Conservation (phyloP, 2,329 filamentous ascomycete genomes). For the Coniochaeta pulveracea region DNA sequence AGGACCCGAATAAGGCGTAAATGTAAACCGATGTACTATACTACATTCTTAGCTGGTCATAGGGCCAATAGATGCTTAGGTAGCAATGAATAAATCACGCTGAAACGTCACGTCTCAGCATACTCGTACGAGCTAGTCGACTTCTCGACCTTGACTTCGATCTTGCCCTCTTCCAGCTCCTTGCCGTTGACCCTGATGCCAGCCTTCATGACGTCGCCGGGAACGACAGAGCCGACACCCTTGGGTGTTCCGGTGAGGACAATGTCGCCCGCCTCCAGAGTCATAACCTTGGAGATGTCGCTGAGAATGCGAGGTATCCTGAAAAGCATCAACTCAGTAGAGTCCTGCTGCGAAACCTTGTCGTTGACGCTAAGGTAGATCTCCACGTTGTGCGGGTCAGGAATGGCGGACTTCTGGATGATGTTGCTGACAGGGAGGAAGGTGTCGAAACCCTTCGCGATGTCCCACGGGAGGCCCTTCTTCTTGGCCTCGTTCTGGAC, state of each 20-base stretch:
- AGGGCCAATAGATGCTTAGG: too few species aligned
- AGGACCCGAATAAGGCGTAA: conserved; percentile 43
- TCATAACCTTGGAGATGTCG: conserved; percentile 93
- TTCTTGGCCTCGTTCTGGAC: conserved; percentile 94
- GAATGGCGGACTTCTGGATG: conserved; percentile 69
- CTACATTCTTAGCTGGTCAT: too few species aligned
- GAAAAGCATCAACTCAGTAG: conserved; percentile 91
- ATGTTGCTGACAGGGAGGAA: conserved; percentile 80
- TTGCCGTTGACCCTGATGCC: conserved; percentile 70
- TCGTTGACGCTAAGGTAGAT: conserved; percentile 79
- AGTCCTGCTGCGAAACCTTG: conserved; percentile 69
- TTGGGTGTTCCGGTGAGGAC: conserved; percentile 96
- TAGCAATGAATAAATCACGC: too few species aligned
- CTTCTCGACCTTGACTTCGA: conserved; percentile 77
- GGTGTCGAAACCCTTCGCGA: conserved; percentile 95
- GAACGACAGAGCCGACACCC: conserved; percentile 76
- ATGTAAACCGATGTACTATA: too few species aligned
- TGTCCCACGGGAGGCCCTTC: conserved; percentile 92
- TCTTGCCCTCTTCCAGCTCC: conserved; percentile 73
- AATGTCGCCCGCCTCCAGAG: conserved; percentile 81
- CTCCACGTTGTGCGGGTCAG: conserved; percentile 80
- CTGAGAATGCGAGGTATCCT: conserved; percentile 75
- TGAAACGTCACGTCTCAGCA: conserved; percentile 46
- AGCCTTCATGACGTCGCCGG: conserved; percentile 79
- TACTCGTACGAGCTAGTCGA: conserved; percentile 69